Evolutionary conservation across 768 basidiomycete species (phyloP).

Genomic region (Lactarius sp.): DNA sequence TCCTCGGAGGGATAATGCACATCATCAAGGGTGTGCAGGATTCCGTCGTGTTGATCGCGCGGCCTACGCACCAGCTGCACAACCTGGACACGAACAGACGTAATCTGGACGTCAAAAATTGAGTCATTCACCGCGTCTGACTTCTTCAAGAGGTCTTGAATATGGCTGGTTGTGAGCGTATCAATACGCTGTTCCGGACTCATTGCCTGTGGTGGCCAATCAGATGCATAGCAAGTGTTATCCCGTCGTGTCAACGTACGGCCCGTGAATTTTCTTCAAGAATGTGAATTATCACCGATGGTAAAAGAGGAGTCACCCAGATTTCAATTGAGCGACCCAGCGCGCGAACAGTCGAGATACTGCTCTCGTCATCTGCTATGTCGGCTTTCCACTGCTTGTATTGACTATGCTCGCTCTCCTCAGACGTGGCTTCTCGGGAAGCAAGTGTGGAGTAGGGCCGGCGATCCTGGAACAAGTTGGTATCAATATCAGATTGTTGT

Average conservation of each 20-base stretch:
- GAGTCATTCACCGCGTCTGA: slow-evolving; percentile 1
- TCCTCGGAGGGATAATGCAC: background rate
- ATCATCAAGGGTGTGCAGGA: background rate
- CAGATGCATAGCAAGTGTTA: background rate
- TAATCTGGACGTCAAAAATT: slow-evolving; percentile 16
- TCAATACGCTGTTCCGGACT: slow-evolving; percentile 20
- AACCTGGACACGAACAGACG: slow-evolving; percentile 12
- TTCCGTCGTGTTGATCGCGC: background rate
- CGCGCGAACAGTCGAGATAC: slow-evolving; percentile 12
- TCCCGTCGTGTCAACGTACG: slow-evolving; percentile 1
- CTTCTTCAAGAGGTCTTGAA: slow-evolving; percentile 12
- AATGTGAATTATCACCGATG: slow-evolving; percentile 13
- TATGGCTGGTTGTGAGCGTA: slow-evolving; percentile 4
- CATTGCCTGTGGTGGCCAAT: slow-evolving; percentile 5
- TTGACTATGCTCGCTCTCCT: slow-evolving; percentile 35
- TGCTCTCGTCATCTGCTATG: slow-evolving; percentile 31
- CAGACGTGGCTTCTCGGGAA: background rate
- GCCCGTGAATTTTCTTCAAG: slow-evolving; percentile 16
- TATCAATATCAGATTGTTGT: background rate
- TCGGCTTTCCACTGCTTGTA: slow-evolving; percentile 67
- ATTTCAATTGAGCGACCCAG: slow-evolving; percentile 7
- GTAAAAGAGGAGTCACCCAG: slow-evolving; percentile 23
- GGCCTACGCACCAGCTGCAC: slow-evolving; percentile 8
- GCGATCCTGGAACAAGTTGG: slow-evolving; percentile 5
- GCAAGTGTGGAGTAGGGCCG: slow-evolving; percentile 3